These are phyloP conservation scores for Brettanomyces naardenensis DNA, from an alignment of 805 yeast species.

Conservation along the genomic window DNA sequence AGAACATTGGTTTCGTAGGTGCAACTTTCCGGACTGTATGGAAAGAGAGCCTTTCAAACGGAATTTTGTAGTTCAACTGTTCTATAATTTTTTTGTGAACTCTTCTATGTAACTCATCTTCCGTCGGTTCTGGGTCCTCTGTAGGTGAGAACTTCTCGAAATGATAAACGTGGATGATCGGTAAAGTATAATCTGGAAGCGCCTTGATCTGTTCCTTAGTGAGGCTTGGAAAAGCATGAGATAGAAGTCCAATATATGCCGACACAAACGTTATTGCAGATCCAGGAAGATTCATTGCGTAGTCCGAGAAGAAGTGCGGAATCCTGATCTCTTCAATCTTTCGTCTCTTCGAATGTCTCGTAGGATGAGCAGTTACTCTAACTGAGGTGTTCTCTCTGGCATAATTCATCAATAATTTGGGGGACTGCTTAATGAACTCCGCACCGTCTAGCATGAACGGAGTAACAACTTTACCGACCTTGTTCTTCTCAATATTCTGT, in stretches of 20 bases:
- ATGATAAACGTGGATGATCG: conserved; percentile 81
- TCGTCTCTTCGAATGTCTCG: conserved; percentile 17
- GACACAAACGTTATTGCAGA: conserved; percentile 78
- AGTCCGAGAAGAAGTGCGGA: conserved; percentile 58
- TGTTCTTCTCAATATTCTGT: conserved; percentile 57
- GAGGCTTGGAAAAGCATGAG: conserved; percentile 28
- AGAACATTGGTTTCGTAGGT: conserved; percentile 94
- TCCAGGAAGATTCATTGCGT: conserved; percentile 94
- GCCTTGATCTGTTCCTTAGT: conserved; percentile 27
- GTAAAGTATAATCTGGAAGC: conserved; percentile 48
- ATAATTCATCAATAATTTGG: conserved; percentile 43
- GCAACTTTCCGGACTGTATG: conserved; percentile 92
- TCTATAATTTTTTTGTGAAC: conserved; percentile 47
- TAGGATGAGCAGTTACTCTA: conserved; percentile 30
- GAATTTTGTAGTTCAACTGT: conserved; percentile 39
- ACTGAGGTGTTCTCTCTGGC: conserved; percentile 27
- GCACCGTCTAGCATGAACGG: conserved; percentile 77
- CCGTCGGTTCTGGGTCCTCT: conserved; percentile 57
- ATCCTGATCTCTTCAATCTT: conserved; percentile 26
- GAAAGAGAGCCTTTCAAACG: conserved; percentile 44
- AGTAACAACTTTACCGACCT: conserved; percentile 49
- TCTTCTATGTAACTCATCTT: conserved; percentile 60
- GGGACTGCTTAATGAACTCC: conserved; percentile 60
- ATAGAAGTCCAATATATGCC: conserved; percentile 68
- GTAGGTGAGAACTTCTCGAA: conserved; percentile 81